Base-by-base conservation (phyloP, 2,329 filamentous ascomycete species). In the Pseudogymnoascus sp. region DNA sequence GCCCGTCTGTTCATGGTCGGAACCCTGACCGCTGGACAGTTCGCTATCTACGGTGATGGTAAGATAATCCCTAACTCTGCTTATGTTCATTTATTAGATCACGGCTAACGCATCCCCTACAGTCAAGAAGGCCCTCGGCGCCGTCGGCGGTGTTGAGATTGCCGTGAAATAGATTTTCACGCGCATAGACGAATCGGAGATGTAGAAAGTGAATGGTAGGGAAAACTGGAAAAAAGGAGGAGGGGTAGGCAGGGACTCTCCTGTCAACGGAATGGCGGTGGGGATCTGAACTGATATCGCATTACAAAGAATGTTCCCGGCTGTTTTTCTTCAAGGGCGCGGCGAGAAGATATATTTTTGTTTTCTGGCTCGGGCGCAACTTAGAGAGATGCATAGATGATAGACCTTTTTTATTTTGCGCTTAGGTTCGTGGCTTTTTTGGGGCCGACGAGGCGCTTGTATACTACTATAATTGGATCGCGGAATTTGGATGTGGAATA, bases 31-130 rank as follows among this genome's bases (percentile, higher is more conserved):
- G 87, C 87, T 68, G 88, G 88, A 76, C 90, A 95, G 80, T 95
- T 95, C 78, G 90, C 89, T 73, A 96, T 96, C 78, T 96, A 96
- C 75, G 91, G 89, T 77, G 83, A 87, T 69, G 72, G 46, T 53
- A 53, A 53, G 46, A 11, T 11, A 11, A 11, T 2, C n/a, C n/a
- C 25, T 18, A 53, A 1, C 21, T 11, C 18, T 12, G 14, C 14
- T n/a, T 34, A 1, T 31, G n/a, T 7, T 4, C 25, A 31, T 34
- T 0, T 53, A 25, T 1, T 53, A 1, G 46, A 53, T 53, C 3
- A 34, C 5, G 46, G 25, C 46, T 53, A 53, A 53, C 46, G 4
- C 25, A 70, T 79, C 2, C 25, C 46, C 46, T 53, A 34, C 46
- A 53, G 46, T 89, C 70, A 90, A 90, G 82, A 85, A 86, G 77